These are phyloP conservation scores for Pneumocystis wakefieldiae DNA, from an alignment of 1,139 yeast genomes.

Conservation along the genomic window DNA sequence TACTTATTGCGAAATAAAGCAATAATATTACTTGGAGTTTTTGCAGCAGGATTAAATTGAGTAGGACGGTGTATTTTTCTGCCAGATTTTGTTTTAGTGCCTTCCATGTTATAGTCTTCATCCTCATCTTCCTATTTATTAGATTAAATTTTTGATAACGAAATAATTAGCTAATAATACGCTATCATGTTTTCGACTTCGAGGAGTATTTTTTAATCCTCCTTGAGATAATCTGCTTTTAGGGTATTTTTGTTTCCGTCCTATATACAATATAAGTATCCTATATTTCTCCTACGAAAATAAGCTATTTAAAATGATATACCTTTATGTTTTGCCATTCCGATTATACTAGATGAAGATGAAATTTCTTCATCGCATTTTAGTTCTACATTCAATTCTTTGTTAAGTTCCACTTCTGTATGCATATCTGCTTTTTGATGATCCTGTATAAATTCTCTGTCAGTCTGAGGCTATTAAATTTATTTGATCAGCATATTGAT, in stretches of 20 bases:
- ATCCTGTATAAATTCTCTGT: neutral
- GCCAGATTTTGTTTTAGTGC: conserved; percentile 17
- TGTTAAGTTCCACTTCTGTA: neutral
- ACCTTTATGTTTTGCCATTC: neutral
- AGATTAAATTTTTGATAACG: neutral
- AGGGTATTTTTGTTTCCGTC: neutral
- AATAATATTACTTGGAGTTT: conserved; percentile 1
- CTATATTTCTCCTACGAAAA: neutral
- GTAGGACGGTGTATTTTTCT: conserved; percentile 17
- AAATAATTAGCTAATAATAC: neutral
- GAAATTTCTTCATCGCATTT: neutral
- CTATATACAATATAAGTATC: neutral
- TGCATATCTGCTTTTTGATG: neutral
- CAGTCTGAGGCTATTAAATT: neutral
- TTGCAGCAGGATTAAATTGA: conserved; percentile 15
- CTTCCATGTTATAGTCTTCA: conserved; percentile 15
- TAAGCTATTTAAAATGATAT: neutral
- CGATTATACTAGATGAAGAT: neutral
- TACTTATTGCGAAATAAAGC: neutral
- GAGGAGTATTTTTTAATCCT: neutral
- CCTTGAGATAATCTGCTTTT: neutral
- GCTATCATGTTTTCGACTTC: neutral
- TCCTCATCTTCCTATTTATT: conserved; percentile 12
- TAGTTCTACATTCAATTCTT: neutral
- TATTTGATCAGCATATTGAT: neutral